Percentiles rank a stretch among this genome's conserved stretches.
phyloP scores from a whole-genome alignment of 805 yeast species.

The Metschnikowia drakensbergensis region DNA sequence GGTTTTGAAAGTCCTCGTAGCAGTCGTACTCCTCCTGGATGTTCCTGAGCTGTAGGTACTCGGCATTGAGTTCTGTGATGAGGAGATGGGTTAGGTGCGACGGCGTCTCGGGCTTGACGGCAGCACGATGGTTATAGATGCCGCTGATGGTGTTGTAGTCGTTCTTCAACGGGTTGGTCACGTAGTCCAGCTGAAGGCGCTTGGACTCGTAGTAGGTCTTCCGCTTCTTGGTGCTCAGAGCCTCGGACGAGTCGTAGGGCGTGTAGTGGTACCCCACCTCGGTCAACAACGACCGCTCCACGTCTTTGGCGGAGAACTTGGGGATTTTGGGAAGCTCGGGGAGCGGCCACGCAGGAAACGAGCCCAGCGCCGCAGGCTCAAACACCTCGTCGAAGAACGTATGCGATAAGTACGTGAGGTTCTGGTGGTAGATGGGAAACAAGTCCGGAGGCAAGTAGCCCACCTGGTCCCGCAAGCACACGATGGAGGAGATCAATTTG shows the following conservation, averaged over 20 bases:
- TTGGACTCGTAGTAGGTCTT: conserved; percentile 53
- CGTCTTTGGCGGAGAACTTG: conserved; percentile 64
- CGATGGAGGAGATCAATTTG: conserved; percentile 75
- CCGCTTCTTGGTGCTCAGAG: conserved; percentile 16
- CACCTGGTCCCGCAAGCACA: conserved; percentile 73
- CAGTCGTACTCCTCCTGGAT: conserved; percentile 41
- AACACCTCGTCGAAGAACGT: conserved; percentile 51
- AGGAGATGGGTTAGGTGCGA: conserved; percentile 56
- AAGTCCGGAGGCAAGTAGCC: conserved; percentile 80
- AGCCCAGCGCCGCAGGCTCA: conserved; percentile 4
- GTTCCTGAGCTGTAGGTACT: conserved; percentile 41
- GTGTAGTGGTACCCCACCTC: conserved; percentile 65
- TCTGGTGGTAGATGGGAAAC: conserved; percentile 67
- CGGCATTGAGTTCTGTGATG: conserved; percentile 51
- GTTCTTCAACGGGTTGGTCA: conserved; percentile 61
- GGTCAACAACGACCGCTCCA: conserved; percentile 69
- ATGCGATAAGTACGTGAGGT: conserved; percentile 55
- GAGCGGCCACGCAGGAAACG: conserved; percentile 61
- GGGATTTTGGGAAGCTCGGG: conserved; percentile 69
- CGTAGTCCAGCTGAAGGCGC: conserved; percentile 62
- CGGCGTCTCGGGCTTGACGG: conserved; percentile 18
- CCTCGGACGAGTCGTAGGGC: conserved; percentile 41
- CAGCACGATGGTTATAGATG: conserved; percentile 42
- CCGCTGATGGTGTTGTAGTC: conserved; percentile 49
- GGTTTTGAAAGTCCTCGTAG: conserved; percentile 31